A percentile compares a stretch with the other conserved stretches of the same genome.
These are phyloP conservation scores for Trichoderma lentiforme DNA, from an alignment of 2,329 filamentous ascomycete species.

Conservation along the genomic window DNA sequence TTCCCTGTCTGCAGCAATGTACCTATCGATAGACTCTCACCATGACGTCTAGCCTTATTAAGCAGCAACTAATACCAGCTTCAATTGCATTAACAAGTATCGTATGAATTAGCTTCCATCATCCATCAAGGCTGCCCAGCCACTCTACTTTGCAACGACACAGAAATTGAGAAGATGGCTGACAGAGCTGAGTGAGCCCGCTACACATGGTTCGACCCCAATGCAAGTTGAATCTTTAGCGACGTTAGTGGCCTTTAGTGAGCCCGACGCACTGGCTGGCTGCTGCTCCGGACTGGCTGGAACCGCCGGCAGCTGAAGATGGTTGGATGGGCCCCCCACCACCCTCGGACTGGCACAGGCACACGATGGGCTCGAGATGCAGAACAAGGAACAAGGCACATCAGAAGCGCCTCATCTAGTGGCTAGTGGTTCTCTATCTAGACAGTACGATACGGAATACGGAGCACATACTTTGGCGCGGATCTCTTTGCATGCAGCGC, in stretches of 20 bases:
- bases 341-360: background rate
- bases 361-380: background rate
- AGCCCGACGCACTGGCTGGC: background rate
- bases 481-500: background rate
- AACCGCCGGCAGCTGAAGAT: background rate
- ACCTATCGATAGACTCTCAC: background rate
- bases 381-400: background rate
- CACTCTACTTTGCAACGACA: background rate
- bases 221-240: background rate
- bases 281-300: slow-evolving; percentile 3
- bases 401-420: background rate
- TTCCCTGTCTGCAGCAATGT: background rate
- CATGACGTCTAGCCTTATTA: background rate
- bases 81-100: background rate
- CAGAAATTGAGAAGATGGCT: background rate
- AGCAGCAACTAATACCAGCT: background rate
- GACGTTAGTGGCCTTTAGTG: background rate
- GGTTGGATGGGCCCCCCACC: background rate
- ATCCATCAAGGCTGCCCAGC: background rate
- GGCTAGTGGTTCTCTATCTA: background rate
- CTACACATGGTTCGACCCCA: background rate
- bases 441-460: background rate
- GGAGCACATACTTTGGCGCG: slow-evolving; percentile 1
- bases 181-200: background rate
- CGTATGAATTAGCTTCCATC: background rate